Percentiles rank a stretch among this genome's conserved stretches.
Evolutionary conservation across 768 basidiomycete species (phyloP).

Genomic region (Xerocomellus dryophilus): DNA sequence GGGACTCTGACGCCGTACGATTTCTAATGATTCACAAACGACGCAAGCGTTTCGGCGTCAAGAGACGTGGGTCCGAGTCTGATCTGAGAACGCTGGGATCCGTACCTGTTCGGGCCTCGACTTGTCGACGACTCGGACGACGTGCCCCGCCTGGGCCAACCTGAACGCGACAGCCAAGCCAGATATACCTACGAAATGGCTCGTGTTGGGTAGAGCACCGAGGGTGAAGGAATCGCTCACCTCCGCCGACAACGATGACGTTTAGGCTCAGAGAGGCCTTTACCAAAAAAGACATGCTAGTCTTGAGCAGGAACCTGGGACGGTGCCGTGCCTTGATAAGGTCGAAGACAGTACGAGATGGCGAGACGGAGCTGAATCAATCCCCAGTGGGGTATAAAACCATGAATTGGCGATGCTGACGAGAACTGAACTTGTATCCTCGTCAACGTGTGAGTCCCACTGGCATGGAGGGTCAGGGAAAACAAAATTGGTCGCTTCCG

Average conservation of each 20-base stretch:
- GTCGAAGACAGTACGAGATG: neutral
- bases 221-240: constrained; percentile 2
- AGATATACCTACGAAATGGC: constrained; percentile 33
- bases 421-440: neutral
- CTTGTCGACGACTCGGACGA: constrained; percentile 51
- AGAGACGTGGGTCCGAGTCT: neutral
- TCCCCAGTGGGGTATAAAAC: neutral
- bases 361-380: neutral
- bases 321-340: neutral
- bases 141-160: constrained; percentile 53
- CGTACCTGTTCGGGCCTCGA: constrained; percentile 40
- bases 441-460: neutral
- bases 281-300: constrained; percentile 2
- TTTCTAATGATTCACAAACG: constrained; percentile 20
- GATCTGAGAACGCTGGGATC: neutral
- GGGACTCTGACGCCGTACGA: constrained; percentile 44
- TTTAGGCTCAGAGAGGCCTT: constrained; percentile 14
- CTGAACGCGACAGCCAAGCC: constrained; percentile 55
- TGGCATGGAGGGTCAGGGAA: neutral
- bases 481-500: constrained; percentile 5
- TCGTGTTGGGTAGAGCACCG: neutral
- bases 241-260: constrained; percentile 19
- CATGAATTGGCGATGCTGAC: neutral
- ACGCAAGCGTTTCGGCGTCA: neutral
- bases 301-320: neutral